Conservation (phyloP, 2,329 filamentous ascomycete genomes). For the Colletotrichum chlorophyti region DNA sequence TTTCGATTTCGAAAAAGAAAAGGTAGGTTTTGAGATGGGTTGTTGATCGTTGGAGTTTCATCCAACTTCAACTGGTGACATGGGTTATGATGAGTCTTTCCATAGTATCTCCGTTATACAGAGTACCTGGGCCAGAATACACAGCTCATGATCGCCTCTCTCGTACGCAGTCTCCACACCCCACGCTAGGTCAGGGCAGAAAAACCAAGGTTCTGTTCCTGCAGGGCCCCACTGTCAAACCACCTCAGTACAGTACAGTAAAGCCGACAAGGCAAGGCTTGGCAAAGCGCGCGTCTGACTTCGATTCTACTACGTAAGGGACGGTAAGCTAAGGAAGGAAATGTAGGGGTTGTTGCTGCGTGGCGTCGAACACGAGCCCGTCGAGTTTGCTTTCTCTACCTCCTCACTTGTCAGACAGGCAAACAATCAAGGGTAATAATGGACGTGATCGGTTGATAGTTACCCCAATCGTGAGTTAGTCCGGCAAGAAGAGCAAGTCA, state of each 20-base stretch:
- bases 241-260: background rate
- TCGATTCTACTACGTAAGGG: no score
- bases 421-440: background rate
- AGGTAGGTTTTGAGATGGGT: no score
- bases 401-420: background rate
- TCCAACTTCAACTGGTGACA: no score
- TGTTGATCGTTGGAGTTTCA: no score
- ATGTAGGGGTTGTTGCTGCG: background rate
- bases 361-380: background rate
- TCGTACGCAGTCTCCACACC: background rate
- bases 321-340: no score
- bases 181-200: conserved; percentile 1
- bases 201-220: background rate
- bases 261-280: background rate
- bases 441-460: background rate
- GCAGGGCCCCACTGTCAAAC: conserved; percentile 17
- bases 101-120: no score
- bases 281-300: no score
- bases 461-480: background rate
- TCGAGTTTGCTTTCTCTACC: conserved; percentile 4
- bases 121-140: no score
- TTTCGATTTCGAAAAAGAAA: no score
- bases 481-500: background rate
- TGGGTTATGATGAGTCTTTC: no score
- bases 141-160: no score